Percentiles rank a stretch among this genome's conserved stretches.
These are phyloP conservation scores for Sphaerulina populicola DNA, from an alignment of 2,329 filamentous ascomycete genomes.

Conservation along the genomic window DNA sequence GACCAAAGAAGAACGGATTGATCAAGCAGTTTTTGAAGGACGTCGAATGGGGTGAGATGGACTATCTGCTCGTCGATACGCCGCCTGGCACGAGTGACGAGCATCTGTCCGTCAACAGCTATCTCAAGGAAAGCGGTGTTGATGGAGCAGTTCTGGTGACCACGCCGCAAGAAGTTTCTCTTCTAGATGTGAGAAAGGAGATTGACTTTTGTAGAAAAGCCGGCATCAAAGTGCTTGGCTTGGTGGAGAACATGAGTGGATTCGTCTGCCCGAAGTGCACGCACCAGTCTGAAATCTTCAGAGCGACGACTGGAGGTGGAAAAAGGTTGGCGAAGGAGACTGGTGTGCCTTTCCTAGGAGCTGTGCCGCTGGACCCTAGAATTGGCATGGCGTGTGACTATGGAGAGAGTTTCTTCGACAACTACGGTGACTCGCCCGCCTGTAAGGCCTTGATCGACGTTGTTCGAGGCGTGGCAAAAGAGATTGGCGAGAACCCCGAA, in stretches of 20 bases:
- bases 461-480: constrained; percentile 55
- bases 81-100: constrained; percentile 93
- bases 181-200: constrained; percentile 92
- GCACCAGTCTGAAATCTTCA: constrained; percentile 74
- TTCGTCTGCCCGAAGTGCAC: constrained; percentile 94
- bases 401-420: constrained; percentile 94
- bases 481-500: constrained; percentile 29
- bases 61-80: constrained; percentile 89
- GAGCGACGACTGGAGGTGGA: constrained; percentile 82
- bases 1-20: constrained; percentile 95
- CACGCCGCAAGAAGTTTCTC: constrained; percentile 85
- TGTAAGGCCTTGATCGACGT: constrained; percentile 73
- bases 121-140: constrained; percentile 82
- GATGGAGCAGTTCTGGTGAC: constrained; percentile 90
- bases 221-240: constrained; percentile 73
- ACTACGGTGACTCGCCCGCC: constrained; percentile 85
- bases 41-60: constrained; percentile 92
- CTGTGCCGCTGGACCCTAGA: constrained; percentile 82
- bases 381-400: constrained; percentile 97
- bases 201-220: constrained; percentile 97
- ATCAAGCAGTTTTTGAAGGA: constrained; percentile 98
- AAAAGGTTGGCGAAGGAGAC: constrained; percentile 73
- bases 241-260: constrained; percentile 97
- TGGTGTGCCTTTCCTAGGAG: constrained; percentile 77
- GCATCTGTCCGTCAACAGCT: constrained; percentile 86